Evolutionary conservation across 2,329 filamentous ascomycete genomes (phyloP), one percentile per base, ranked within the genome.

Genomic region (Rhexocercosporidium sp.): DNA sequence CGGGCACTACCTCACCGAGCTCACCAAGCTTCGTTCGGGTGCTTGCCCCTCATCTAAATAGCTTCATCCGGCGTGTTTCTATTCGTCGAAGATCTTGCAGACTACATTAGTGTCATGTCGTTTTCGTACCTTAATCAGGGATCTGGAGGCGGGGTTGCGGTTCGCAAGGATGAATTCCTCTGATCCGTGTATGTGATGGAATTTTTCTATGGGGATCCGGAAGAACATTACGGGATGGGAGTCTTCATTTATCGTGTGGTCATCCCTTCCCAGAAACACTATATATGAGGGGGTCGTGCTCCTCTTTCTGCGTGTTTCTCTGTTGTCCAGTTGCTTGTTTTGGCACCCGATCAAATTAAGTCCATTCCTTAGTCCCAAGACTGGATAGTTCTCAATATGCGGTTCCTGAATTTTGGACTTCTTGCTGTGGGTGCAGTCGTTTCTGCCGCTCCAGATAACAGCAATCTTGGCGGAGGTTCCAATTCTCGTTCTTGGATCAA

Each of bases 401-500:
- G 64, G 20, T 57, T 70, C 46, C 25, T 61, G 14, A 39, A 54
- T 41, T 25, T 66, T 20, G 18, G 56, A 44, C 62, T 71, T 3
- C 51, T 71, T 22, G 59, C 65, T 65, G 57, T 53, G 4, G 63
- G 65, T 63, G 69, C 57, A 20, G 37, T 59, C n/a, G 66, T 59
- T 51, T 51, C 44, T 14, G 60, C 56, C 14, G 53, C 37, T 34
- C 39, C 54, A n/a, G 39, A 16, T 6, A 54, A 39, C 27, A 61
- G 44, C 57, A 41, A 66, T 31, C 57, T 47, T 31, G 39, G 60
- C 16, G 54, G 41, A 12, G 31, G 25, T 12, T 39, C 49, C 47
- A 41, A 66, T 34, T 39, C 46, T 44, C 27, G 59, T 12, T 27
- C 62, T 29, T 76, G 74, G 74, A 64, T 83, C 47, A 78, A 79